Conservation (phyloP, 2,329 filamentous ascomycete species). For the Cladophialophora chaetospira region DNA sequence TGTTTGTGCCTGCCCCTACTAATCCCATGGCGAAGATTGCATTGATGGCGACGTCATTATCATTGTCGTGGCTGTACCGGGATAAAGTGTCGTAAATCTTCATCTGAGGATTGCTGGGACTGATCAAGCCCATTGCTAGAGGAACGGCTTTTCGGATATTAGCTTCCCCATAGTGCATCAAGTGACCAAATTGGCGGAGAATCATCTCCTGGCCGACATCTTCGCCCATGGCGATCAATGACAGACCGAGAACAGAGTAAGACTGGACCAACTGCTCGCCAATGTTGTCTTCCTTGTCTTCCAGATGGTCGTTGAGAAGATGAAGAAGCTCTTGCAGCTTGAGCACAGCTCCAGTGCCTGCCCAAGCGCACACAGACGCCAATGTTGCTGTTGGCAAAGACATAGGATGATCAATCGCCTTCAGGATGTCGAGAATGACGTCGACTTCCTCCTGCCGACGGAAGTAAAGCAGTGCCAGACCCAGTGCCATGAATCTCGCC, state of each 20-base stretch:
- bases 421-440: slow-evolving; percentile 92
- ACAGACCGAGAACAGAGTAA: slow-evolving; percentile 92
- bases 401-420: slow-evolving; percentile 96
- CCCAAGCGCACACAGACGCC: slow-evolving; percentile 96
- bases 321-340: slow-evolving; percentile 97
- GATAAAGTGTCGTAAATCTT: slow-evolving; percentile 99
- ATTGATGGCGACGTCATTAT: slow-evolving; percentile 97
- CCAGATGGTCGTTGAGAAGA: slow-evolving; percentile 96
- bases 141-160: slow-evolving; percentile 97
- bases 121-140: slow-evolving; percentile 93
- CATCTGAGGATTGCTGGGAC: slow-evolving; percentile 98
- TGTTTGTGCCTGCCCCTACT: slow-evolving; percentile 94
- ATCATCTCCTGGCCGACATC: slow-evolving; percentile 99
- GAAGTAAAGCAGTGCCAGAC: slow-evolving; percentile 91
- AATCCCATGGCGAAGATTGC: slow-evolving; percentile 99
- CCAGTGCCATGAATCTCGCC: slow-evolving; percentile 94
- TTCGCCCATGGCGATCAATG: slow-evolving; percentile 95
- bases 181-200: slow-evolving; percentile 90
- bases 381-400: slow-evolving; percentile 93
- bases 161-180: slow-evolving; percentile 98
- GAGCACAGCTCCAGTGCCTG: slow-evolving; percentile 91
- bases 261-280: slow-evolving; percentile 93
- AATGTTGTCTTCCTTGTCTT: slow-evolving; percentile 92
- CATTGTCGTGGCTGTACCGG: slow-evolving; percentile 96
- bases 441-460: slow-evolving; percentile 98